These are phyloP conservation scores for Saccharum officinarum DNA, from an alignment of 176 grass and related monocot genomes.

Conservation along the genomic window DNA sequence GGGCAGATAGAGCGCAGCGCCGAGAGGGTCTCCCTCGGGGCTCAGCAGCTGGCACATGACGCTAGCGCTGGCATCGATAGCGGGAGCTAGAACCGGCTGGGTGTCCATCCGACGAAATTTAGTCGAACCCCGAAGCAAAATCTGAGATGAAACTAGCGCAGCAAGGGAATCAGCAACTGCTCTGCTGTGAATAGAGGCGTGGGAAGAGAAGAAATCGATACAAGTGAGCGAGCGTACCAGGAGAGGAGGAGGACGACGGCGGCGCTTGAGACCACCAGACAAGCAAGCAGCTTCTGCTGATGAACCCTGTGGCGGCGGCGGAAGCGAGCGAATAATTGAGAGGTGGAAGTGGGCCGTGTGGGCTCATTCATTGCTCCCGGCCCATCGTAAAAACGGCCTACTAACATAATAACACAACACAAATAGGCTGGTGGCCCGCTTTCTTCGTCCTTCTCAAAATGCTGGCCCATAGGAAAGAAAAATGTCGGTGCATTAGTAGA, in stretches of 20 bases:
- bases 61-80: constrained; percentile 15
- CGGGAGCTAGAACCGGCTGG: not conserved
- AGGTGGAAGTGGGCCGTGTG: not conserved
- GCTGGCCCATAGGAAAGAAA: no score
- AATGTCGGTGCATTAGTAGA: no score
- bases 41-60: constrained; percentile 84
- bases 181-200: not conserved
- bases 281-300: not conserved
- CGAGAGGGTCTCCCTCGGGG: constrained; percentile 73
- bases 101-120: constrained; percentile 35
- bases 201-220: not conserved
- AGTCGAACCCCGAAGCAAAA: not conserved
- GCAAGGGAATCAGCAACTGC: not conserved
- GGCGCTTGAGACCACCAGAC: not conserved
- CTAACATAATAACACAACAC: no score
- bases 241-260: not conserved
- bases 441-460: no score
- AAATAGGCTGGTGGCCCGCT: not conserved
- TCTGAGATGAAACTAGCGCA: not conserved
- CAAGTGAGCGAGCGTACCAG: not conserved
- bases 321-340: not conserved
- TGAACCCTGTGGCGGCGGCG: not conserved
- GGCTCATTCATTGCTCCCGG: not conserved
- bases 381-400: not conserved
- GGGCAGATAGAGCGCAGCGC: constrained; percentile 77